Percentiles rank a stretch among this genome's conserved stretches.
Evolutionary conservation across 768 basidiomycete genomes (phyloP).

Genomic region (Cyathus striatus): DNA sequence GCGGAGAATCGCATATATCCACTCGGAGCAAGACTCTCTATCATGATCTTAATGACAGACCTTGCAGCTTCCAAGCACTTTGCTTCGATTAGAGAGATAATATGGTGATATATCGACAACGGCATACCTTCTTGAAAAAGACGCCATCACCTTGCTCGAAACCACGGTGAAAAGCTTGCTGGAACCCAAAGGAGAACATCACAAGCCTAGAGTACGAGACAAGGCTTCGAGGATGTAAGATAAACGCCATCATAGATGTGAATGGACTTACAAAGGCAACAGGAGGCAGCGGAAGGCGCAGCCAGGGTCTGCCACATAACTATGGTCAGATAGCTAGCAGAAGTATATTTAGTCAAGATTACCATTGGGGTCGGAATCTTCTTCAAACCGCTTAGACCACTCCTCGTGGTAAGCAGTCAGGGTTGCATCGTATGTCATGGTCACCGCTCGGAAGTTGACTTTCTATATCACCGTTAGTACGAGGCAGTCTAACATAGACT

Average conservation of each 20-base stretch:
- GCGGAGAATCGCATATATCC: constrained; percentile 78
- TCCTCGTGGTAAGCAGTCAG: constrained; percentile 60
- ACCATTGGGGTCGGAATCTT: constrained; percentile 60
- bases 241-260: neutral
- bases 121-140: constrained; percentile 60
- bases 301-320: constrained; percentile 40
- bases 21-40: constrained; percentile 59
- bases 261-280: constrained; percentile 63
- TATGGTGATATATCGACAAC: neutral
- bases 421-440: constrained; percentile 52
- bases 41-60: constrained; percentile 58
- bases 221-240: constrained; percentile 38
- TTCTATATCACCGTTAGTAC: constrained; percentile 30
- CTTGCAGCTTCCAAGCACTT: constrained; percentile 73
- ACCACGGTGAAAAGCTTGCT: constrained; percentile 73
- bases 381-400: constrained; percentile 54
- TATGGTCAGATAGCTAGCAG: neutral
- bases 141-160: constrained; percentile 56
- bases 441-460: constrained; percentile 64
- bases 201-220: constrained; percentile 76
- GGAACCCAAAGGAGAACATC: constrained; percentile 85
- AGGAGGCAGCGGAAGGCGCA: constrained; percentile 59
- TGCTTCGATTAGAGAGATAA: constrained; percentile 4
- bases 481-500: neutral
- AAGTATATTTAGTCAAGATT: constrained; percentile 1